Percentiles rank a stretch among this genome's conserved stretches.
Conservation (phyloP, 495 filamentous ascomycete species). For the Hypoxylon fuscum region DNA sequence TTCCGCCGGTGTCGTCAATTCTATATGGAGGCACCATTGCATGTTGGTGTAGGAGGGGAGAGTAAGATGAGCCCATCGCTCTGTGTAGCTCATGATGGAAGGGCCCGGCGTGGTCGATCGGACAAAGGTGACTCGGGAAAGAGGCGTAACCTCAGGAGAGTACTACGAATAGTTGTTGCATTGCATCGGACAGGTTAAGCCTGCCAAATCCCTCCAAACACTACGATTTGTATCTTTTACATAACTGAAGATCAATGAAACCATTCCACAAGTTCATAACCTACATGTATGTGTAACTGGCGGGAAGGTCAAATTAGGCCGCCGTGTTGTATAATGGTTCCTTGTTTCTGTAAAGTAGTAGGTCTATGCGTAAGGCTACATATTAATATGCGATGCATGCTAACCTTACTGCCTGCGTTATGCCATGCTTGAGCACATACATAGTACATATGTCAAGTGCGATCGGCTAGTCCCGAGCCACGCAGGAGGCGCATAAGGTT, state of each 20-base stretch:
- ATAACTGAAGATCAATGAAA: slow-evolving; percentile 39
- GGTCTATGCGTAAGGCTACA: neutral
- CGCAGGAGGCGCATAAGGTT: neutral
- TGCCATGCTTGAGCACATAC: too few species aligned
- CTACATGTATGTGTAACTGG: neutral
- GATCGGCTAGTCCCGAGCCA: neutral
- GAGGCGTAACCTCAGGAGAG: slow-evolving; percentile 21
- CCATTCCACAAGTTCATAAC: slow-evolving; percentile 29
- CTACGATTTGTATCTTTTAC: slow-evolving; percentile 42
- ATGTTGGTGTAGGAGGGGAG: slow-evolving; percentile 7
- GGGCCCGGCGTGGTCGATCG: slow-evolving; percentile 3
- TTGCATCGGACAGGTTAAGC: slow-evolving; percentile 6
- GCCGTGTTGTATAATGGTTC: neutral
- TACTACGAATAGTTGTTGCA: slow-evolving; percentile 27
- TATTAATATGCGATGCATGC: neutral
- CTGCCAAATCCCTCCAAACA: slow-evolving; percentile 20
- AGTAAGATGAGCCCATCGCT: neutral
- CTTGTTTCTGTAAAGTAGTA: neutral
- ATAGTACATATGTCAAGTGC: slow-evolving; percentile 6
- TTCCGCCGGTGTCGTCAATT: slow-evolving; percentile 24
- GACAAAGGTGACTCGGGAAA: slow-evolving; percentile 6
- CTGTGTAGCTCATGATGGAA: slow-evolving; percentile 4
- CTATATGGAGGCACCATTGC: slow-evolving; percentile 19
- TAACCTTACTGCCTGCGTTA: too few species aligned
- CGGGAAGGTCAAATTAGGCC: too few species aligned